phyloP scores from a whole-genome alignment of 805 yeast genomes.

The Lipomyces starkeyi region DNA sequence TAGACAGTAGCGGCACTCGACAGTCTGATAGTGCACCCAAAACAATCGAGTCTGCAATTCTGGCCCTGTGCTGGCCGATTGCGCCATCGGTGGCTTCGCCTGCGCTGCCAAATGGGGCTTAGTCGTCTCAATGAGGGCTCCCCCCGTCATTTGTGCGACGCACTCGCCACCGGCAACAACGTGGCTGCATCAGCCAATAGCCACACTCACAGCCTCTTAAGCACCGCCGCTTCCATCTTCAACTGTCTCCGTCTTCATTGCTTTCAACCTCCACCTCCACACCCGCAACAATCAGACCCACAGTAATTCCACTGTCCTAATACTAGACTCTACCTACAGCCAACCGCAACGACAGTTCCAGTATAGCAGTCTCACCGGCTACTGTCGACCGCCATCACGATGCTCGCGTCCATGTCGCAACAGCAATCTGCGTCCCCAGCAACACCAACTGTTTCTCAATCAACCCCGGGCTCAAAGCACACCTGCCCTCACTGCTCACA shows the following conservation, averaged over 20 bases:
- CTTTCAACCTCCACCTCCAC: neutral
- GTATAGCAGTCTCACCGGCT: neutral
- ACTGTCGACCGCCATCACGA: neutral
- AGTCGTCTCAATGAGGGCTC: neutral
- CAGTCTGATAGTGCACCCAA: no score
- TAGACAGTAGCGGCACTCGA: no score
- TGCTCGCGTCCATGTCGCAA: constrained; percentile 24
- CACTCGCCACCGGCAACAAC: constrained; percentile 8
- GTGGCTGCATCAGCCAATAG: constrained; percentile 4
- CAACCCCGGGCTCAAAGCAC: constrained; percentile 28
- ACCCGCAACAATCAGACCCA: no score
- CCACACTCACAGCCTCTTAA: constrained; percentile 11
- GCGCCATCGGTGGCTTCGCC: constrained; percentile 18
- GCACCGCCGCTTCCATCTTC: constrained; percentile 20
- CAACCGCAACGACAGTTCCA: no score
- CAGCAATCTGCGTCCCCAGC: constrained; percentile 19
- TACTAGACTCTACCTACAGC: no score
- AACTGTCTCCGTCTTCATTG: neutral
- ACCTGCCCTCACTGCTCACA: constrained; percentile 65
- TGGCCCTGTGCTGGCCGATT: neutral
- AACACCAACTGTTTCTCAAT: constrained; percentile 2
- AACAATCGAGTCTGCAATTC: no score
- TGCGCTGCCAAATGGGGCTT: neutral
- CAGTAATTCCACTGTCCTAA: no score
- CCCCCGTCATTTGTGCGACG: neutral